These are phyloP conservation scores for Astragalus membranaceus DNA, from an alignment of 306 rosid genomes.

Conservation along the genomic window DNA sequence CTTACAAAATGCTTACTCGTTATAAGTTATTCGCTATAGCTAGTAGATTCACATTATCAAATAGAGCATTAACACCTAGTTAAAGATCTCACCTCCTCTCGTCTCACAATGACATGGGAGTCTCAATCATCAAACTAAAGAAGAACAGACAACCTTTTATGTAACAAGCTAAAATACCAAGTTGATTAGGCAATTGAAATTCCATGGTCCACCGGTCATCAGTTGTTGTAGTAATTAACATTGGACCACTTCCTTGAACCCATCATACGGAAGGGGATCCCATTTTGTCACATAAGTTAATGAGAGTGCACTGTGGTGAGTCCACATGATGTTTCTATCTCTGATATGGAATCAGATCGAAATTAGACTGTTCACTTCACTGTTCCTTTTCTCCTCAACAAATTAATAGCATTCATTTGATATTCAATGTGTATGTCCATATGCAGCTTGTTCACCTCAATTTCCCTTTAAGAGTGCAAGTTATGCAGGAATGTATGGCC, in stretches of 20 bases:
- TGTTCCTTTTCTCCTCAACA: conserved; percentile 4
- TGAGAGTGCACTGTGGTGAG: conserved; percentile 1
- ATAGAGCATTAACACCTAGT: too few relatives aligned
- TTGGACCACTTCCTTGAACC: conserved; percentile 21
- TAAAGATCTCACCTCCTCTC: too few relatives aligned
- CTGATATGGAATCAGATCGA: too few relatives aligned
- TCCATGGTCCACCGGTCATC: conserved; percentile 2
- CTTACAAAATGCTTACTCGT: too few relatives aligned
- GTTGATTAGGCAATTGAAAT: background rate
- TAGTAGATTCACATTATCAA: too few relatives aligned
- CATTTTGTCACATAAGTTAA: background rate
- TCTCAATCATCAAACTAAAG: too few relatives aligned
- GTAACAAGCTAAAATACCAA: too few relatives aligned
- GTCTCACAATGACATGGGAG: too few relatives aligned
- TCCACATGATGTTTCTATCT: conserved; percentile 13
- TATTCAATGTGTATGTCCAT: background rate
- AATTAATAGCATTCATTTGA: background rate
- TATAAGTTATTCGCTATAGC: too few relatives aligned
- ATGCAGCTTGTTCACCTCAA: background rate
- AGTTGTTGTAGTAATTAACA: background rate
- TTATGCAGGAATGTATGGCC: too few relatives aligned
- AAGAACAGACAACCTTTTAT: too few relatives aligned
- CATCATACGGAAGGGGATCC: background rate
- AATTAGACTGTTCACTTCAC: conserved; percentile 2
- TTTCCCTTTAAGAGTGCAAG: too few relatives aligned